A percentile compares a stretch with the other conserved stretches of the same genome.
These are phyloP conservation scores for Yamadazyma sp. DNA, from an alignment of 1,139 yeast species.

Conservation along the genomic window DNA sequence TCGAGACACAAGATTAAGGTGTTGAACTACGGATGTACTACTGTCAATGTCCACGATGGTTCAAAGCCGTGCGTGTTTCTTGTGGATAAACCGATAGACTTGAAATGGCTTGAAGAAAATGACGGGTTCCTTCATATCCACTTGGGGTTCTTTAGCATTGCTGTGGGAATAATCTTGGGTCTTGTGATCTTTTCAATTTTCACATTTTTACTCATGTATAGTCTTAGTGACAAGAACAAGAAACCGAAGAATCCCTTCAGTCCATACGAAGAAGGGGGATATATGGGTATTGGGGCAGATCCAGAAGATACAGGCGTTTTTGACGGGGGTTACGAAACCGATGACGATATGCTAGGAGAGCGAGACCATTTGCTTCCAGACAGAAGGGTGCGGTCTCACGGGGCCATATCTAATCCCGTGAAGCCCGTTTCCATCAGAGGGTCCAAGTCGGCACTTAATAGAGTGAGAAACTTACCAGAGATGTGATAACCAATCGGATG, in stretches of 20 bases:
- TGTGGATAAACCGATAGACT: constrained; percentile 61
- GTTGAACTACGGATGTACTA: constrained; percentile 67
- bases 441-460: constrained; percentile 18
- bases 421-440: constrained; percentile 16
- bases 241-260: constrained; percentile 10
- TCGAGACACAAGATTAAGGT: constrained; percentile 65
- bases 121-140: constrained; percentile 51
- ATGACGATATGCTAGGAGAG: constrained; percentile 39
- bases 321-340: constrained; percentile 49
- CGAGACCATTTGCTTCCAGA: constrained; percentile 32
- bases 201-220: constrained; percentile 27
- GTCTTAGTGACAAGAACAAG: constrained; percentile 23
- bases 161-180: constrained; percentile 65
- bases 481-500: too few species aligned
- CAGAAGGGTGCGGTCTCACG: neutral
- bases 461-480: constrained; percentile 39
- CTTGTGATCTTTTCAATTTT: constrained; percentile 40
- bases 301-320: constrained; percentile 22
- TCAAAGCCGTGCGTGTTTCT: constrained; percentile 59
- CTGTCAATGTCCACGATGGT: constrained; percentile 23
- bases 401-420: neutral
- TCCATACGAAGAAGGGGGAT: constrained; percentile 22
- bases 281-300: constrained; percentile 39
- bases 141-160: constrained; percentile 65
- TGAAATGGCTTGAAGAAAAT: constrained; percentile 55